phyloP scores from a whole-genome alignment of 805 yeast genomes.

The Metschnikowia aberdeeniae region DNA sequence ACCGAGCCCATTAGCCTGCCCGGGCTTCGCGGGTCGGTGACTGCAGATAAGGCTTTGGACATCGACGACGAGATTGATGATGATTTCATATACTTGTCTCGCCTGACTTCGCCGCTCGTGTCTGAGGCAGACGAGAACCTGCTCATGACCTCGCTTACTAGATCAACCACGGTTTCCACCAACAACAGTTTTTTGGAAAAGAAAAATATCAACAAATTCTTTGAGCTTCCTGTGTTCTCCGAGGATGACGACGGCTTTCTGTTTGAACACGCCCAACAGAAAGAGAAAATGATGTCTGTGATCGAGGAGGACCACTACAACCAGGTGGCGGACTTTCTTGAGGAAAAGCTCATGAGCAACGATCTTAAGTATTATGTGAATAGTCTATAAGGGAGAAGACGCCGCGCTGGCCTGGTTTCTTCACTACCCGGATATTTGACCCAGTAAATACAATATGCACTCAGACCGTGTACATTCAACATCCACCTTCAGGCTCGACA shows the following conservation, averaged over 20 bases:
- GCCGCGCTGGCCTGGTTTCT: conserved; percentile 5
- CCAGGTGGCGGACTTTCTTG: conserved; percentile 38
- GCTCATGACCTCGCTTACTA: conserved; percentile 37
- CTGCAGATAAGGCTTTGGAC: conserved; percentile 6
- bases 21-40: background rate
- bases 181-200: conserved; percentile 20
- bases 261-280: conserved; percentile 15
- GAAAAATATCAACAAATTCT: conserved; percentile 20
- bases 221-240: conserved; percentile 32
- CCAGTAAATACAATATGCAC: background rate
- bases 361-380: conserved; percentile 34
- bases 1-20: background rate
- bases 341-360: conserved; percentile 37
- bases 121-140: conserved; percentile 31
- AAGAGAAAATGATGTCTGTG: conserved; percentile 20
- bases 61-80: conserved; percentile 18
- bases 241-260: conserved; percentile 18
- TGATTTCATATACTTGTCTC: conserved; percentile 27
- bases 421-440: background rate
- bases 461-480: too few species aligned
- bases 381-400: conserved; percentile 2
- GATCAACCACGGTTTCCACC: conserved; percentile 41
- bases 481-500: too few species aligned
- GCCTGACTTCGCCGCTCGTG: conserved; percentile 37
- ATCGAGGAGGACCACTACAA: conserved; percentile 37